A percentile compares a stretch with the other conserved stretches of the same genome.
Conservation (phyloP, 1,139 yeast species). For the Yamadazyma dushanensis region DNA sequence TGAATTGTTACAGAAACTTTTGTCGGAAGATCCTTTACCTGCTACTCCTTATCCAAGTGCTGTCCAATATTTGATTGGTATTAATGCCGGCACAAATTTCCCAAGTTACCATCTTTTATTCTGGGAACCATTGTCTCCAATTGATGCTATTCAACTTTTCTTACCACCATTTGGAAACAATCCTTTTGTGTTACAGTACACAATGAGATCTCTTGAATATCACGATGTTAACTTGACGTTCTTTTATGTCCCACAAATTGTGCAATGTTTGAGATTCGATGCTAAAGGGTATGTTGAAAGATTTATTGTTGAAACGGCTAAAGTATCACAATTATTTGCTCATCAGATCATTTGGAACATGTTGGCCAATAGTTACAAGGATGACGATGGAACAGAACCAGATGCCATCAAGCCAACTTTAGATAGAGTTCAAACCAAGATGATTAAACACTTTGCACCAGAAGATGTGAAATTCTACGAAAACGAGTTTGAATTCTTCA, state of each 20-base stretch:
- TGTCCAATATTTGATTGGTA: constrained; percentile 55
- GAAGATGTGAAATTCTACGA: constrained; percentile 70
- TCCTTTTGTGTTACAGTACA: constrained; percentile 75
- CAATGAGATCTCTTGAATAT: constrained; percentile 85
- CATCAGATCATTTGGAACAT: constrained; percentile 99
- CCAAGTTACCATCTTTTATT: constrained; percentile 54
- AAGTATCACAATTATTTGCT: constrained; percentile 86
- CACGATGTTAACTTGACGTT: constrained; percentile 89
- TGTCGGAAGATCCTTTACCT: constrained; percentile 57
- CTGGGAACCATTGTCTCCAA: constrained; percentile 80
- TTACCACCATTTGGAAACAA: constrained; percentile 72
- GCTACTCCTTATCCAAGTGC: constrained; percentile 67
- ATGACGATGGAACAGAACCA: constrained; percentile 79
- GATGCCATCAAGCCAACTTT: constrained; percentile 82
- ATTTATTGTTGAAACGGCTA: constrained; percentile 89
- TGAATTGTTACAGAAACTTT: constrained; percentile 46
- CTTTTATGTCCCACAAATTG: constrained; percentile 97
- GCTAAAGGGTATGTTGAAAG: constrained; percentile 80
- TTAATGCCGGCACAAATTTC: constrained; percentile 40
- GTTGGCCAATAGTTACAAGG: constrained; percentile 89
- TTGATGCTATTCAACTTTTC: constrained; percentile 83
- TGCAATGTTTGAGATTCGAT: constrained; percentile 86
- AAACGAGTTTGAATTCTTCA: constrained; percentile 84
- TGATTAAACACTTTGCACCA: constrained; percentile 61
- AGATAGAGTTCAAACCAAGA: constrained; percentile 68